These are phyloP conservation scores for Termitomyces sp. DNA, from an alignment of 768 basidiomycete species.

Conservation along the genomic window DNA sequence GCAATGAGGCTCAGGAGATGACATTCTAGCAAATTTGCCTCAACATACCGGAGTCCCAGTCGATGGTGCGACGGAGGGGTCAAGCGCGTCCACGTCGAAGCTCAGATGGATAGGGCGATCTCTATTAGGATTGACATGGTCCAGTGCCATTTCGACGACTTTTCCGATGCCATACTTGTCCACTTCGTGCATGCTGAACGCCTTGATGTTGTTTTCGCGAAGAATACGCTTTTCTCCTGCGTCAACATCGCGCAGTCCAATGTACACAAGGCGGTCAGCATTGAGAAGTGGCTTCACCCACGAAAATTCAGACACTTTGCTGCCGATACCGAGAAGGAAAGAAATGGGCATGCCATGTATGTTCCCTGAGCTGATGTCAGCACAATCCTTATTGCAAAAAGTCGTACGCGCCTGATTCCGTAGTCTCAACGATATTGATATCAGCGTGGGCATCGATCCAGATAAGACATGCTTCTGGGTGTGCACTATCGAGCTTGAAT, in stretches of 20 bases:
- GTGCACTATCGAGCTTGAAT: conserved; percentile 36
- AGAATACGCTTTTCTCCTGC: conserved; percentile 84
- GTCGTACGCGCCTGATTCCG: conserved; percentile 55
- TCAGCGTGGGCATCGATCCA: conserved; percentile 99
- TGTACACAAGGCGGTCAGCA: conserved; percentile 85
- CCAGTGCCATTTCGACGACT: conserved; percentile 95
- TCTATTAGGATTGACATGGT: conserved; percentile 85
- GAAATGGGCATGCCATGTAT: conserved; percentile 98
- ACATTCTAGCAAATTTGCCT: not conserved
- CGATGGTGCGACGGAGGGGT: conserved; percentile 94
- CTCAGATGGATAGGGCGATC: conserved; percentile 89
- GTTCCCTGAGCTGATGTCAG: conserved; percentile 54
- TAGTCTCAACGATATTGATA: conserved; percentile 87
- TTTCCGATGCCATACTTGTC: conserved; percentile 90
- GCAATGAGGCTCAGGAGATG: conserved; percentile 8
- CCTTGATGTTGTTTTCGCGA: conserved; percentile 75
- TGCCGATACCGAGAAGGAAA: conserved; percentile 71
- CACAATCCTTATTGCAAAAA: conserved; percentile 6
- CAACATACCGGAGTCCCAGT: conserved; percentile 81
- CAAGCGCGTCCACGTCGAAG: conserved; percentile 95
- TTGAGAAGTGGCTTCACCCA: conserved; percentile 63
- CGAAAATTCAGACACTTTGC: conserved; percentile 37
- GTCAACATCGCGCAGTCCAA: conserved; percentile 94
- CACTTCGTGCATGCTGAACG: conserved; percentile 90
- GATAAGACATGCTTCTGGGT: conserved; percentile 82